Conservation (phyloP, 2,329 filamentous ascomycete genomes). For the Trichoderma sp. region DNA sequence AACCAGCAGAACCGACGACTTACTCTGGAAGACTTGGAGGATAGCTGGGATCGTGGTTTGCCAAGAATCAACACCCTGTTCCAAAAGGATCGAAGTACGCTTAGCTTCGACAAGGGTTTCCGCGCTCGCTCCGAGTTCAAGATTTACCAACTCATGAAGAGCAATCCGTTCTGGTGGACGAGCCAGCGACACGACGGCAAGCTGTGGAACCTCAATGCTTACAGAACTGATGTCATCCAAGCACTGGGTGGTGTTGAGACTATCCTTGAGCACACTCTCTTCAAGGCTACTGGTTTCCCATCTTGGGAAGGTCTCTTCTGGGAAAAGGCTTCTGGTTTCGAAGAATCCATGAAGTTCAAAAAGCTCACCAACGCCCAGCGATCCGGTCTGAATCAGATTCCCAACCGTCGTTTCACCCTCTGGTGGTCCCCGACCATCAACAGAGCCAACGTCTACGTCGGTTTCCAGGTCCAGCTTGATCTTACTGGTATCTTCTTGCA, state of each 20-base stretch:
- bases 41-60: slow-evolving; percentile 97
- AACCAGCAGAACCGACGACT: slow-evolving; percentile 95
- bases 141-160: slow-evolving; percentile 98
- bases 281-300: slow-evolving; percentile 95
- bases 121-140: slow-evolving; percentile 95
- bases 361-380: slow-evolving; percentile 97
- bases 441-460: slow-evolving; percentile 95
- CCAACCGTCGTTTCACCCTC: slow-evolving; percentile 95
- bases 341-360: slow-evolving; percentile 90
- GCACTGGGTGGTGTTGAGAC: slow-evolving; percentile 95
- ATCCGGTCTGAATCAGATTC: slow-evolving; percentile 96
- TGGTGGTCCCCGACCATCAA: slow-evolving; percentile 98
- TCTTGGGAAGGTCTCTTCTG: slow-evolving; percentile 97
- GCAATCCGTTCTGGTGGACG: slow-evolving; percentile 99
- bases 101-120: slow-evolving; percentile 99
- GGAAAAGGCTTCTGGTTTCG: slow-evolving; percentile 68
- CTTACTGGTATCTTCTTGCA: slow-evolving; percentile 98
- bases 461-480: slow-evolving; percentile 98
- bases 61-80: slow-evolving; percentile 98
- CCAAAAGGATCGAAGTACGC: slow-evolving; percentile 95
- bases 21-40: slow-evolving; percentile 93
- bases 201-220: slow-evolving; percentile 94
- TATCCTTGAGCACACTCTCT: slow-evolving; percentile 93
- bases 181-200: slow-evolving; percentile 97
- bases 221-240: slow-evolving; percentile 96